Evolutionary conservation across 306 rosid species (phyloP).

Genomic region (Coriaria nepalensis): DNA sequence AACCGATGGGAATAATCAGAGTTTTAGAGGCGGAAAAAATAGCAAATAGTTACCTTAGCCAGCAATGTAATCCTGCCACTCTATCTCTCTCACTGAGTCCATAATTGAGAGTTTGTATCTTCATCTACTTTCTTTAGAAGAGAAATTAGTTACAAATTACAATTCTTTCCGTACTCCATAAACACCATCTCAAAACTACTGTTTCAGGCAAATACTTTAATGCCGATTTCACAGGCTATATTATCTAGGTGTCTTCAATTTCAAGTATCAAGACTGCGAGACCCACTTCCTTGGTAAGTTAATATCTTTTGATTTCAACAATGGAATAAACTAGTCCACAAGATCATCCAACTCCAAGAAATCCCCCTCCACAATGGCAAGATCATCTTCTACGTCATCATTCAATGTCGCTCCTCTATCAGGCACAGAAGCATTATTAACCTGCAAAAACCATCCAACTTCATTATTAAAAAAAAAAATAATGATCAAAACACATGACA

Average conservation of each 20-base stretch:
- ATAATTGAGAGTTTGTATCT: conserved; percentile 10
- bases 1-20: no score
- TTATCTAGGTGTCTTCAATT: conserved; percentile 7
- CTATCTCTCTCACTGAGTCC: conserved; percentile 20
- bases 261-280: conserved; percentile 13
- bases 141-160: not conserved
- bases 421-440: conserved; percentile 25
- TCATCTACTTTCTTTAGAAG: conserved; percentile 6
- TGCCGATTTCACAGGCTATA: no score
- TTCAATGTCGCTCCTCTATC: conserved; percentile 12
- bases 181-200: conserved; percentile 15
- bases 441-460: conserved; percentile 7
- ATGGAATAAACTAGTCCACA: conserved; percentile 9
- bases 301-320: not conserved
- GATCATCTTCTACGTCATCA: conserved; percentile 15
- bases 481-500: conserved; percentile 4
- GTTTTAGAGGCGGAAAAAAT: not conserved
- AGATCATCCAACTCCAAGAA: conserved; percentile 62
- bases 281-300: conserved; percentile 11
- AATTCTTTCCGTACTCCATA: conserved; percentile 12
- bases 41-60: conserved; percentile 31
- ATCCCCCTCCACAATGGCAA: conserved; percentile 35
- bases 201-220: conserved; percentile 25
- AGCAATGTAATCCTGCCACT: conserved; percentile 19
- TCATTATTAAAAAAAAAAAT: no score